phyloP scores from a whole-genome alignment of 1,284 basidiomycete species.

The Hortiboletus rubellus region DNA sequence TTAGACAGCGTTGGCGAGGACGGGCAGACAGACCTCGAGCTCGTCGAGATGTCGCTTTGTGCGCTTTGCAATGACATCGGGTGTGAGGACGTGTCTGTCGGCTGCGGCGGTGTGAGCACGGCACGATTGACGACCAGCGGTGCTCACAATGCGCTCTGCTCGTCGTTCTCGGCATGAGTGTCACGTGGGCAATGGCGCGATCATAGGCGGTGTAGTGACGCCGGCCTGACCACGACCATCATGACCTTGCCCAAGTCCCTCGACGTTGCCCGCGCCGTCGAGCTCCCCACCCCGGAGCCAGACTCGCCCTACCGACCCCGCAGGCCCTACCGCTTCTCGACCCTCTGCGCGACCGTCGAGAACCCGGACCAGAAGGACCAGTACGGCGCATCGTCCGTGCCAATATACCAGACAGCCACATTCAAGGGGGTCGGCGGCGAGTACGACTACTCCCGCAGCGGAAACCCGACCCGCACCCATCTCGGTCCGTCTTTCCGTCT shows the following conservation, averaged over 20 bases:
- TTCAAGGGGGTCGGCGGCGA: conserved; percentile 94
- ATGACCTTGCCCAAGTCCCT: conserved; percentile 26
- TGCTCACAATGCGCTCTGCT: conserved; percentile 45
- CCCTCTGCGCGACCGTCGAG: conserved; percentile 91
- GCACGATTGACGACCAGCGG: neutral
- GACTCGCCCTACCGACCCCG: conserved; percentile 66
- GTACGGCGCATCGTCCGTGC: conserved; percentile 90
- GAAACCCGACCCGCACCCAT: conserved; percentile 96
- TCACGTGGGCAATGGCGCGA: conserved; percentile 30
- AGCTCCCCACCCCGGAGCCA: conserved; percentile 72
- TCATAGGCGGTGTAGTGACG: neutral
- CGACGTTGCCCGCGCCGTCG: conserved; percentile 32
- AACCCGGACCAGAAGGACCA: conserved; percentile 89
- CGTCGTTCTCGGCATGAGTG: conserved; percentile 29
- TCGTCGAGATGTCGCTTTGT: conserved; percentile 76
- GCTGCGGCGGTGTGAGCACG: conserved; percentile 33
- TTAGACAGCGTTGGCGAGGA: neutral
- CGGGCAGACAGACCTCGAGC: conserved; percentile 57
- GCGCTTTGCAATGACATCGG: conserved; percentile 70
- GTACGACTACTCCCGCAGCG: conserved; percentile 94
- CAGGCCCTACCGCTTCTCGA: conserved; percentile 79
- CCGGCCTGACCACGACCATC: conserved; percentile 19
- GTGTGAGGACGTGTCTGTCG: conserved; percentile 49
- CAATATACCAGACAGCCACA: conserved; percentile 97
- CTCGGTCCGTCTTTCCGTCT: conserved; percentile 60